Percentiles rank a stretch among this genome's conserved stretches.
These are phyloP conservation scores for Dacryopinax primogenitus DNA, from an alignment of 768 basidiomycete species.

Conservation along the genomic window DNA sequence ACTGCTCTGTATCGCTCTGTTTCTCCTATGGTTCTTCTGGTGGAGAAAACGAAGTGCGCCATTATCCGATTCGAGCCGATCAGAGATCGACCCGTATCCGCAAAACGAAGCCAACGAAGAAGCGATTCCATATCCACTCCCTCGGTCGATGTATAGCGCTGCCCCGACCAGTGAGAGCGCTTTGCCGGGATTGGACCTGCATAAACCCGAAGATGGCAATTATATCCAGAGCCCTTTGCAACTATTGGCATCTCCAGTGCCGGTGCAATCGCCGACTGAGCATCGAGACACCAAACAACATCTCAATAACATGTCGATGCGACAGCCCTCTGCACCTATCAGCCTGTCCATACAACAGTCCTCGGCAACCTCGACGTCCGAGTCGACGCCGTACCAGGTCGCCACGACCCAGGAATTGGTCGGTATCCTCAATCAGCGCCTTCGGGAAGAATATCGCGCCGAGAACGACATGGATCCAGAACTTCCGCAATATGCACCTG, in stretches of 20 bases:
- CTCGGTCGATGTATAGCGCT: not conserved
- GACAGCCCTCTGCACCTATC: not conserved
- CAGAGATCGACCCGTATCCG: not conserved
- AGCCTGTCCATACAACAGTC: not conserved
- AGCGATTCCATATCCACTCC: not conserved
- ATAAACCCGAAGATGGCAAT: too few species aligned
- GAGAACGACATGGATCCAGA: not conserved
- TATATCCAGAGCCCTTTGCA: too few species aligned
- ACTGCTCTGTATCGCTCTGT: not conserved
- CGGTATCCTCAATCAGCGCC: not conserved
- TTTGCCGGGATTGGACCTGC: too few species aligned
- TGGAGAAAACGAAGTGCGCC: not conserved
- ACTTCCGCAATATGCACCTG: not conserved
- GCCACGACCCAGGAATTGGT: not conserved
- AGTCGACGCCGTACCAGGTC: not conserved
- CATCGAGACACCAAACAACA: too few species aligned
- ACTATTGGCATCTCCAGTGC: not conserved
- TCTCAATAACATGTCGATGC: too few species aligned
- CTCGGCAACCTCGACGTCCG: not conserved
- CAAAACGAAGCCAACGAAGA: not conserved
- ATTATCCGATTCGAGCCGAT: not conserved
- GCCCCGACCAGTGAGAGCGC: too few species aligned
- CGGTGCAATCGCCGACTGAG: not conserved
- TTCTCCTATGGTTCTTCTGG: not conserved
- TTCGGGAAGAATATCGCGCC: not conserved